These are phyloP conservation scores for Avena sativa DNA, from an alignment of 176 grass and related monocot species.

Conservation along the genomic window DNA sequence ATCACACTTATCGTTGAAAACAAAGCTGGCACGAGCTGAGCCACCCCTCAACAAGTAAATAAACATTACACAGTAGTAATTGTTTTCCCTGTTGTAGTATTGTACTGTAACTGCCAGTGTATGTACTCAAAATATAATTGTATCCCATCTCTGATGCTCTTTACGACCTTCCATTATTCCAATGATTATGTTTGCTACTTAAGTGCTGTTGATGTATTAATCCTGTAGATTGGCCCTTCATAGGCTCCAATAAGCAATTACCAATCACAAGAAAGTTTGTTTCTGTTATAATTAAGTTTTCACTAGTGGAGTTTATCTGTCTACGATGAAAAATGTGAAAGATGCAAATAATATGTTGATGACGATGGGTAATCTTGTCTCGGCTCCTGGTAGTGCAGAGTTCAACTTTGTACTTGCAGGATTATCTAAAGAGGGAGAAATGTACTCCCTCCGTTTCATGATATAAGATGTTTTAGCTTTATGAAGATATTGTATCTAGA, in stretches of 20 bases:
- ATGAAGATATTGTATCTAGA: too few species aligned
- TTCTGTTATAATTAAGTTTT: background rate
- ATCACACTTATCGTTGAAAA: conserved; percentile 53
- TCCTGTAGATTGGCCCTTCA: background rate
- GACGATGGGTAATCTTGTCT: conserved; percentile 76
- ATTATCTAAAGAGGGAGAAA: conserved; percentile 71
- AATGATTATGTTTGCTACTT: background rate
- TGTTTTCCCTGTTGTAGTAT: conserved; percentile 36
- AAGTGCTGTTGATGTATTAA: conserved; percentile 15
- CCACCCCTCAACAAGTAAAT: conserved; percentile 38
- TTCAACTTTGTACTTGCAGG: conserved; percentile 91
- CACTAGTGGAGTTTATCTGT: conserved; percentile 6
- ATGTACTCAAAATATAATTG: conserved; percentile 19
- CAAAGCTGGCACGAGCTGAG: conserved; percentile 35
- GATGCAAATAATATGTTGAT: conserved; percentile 70
- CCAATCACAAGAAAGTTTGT: background rate
- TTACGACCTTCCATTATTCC: background rate
- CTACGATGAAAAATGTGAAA: conserved; percentile 62
- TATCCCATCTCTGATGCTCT: background rate
- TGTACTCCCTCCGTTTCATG: conserved; percentile 35
- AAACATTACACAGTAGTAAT: conserved; percentile 28
- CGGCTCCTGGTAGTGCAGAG: conserved; percentile 70
- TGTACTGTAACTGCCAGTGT: conserved; percentile 17
- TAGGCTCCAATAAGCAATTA: background rate
- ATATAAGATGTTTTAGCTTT: too few species aligned